Evolutionary conservation across 2,329 filamentous ascomycete genomes (phyloP).

Genomic region (Aspergillus tamarii): DNA sequence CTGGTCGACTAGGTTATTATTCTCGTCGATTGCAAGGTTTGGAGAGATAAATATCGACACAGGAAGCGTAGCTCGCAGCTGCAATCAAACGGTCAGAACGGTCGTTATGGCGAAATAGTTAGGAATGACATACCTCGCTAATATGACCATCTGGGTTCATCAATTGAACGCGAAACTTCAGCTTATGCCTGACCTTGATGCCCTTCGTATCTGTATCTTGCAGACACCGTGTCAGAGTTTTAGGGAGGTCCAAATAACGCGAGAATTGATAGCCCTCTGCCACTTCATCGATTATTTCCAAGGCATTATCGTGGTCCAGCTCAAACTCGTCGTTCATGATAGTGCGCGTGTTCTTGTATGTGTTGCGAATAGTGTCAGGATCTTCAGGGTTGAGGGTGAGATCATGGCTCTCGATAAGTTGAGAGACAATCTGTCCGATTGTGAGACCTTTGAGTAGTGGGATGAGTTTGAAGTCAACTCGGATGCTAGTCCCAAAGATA

Average conservation of each 20-base stretch:
- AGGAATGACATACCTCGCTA: constrained; percentile 68
- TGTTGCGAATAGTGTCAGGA: constrained; percentile 39
- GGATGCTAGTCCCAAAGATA: constrained; percentile 85
- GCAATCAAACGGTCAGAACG: constrained; percentile 18
- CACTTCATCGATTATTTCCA: constrained; percentile 58
- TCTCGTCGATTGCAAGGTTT: constrained; percentile 83
- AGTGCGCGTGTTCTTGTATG: constrained; percentile 66
- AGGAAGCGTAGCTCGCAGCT: constrained; percentile 86
- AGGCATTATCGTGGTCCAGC: constrained; percentile 66
- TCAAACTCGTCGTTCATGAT: constrained; percentile 70
- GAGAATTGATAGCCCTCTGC: constrained; percentile 64
- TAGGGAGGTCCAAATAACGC: constrained; percentile 70
- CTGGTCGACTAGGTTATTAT: constrained; percentile 74
- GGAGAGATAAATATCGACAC: constrained; percentile 95
- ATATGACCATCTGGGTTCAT: constrained; percentile 94
- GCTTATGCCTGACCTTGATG: constrained; percentile 90
- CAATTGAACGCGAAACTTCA: constrained; percentile 87
- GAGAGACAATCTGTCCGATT: constrained; percentile 79
- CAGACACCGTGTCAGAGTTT: constrained; percentile 77
- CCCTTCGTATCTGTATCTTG: constrained; percentile 88
- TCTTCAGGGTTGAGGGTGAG: constrained; percentile 58
- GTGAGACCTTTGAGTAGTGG: constrained; percentile 86
- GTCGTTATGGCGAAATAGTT: not conserved
- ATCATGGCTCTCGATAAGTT: constrained; percentile 78
- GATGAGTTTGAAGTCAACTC: constrained; percentile 82